Evolutionary conservation across 345 rosid genomes (phyloP).

Genomic region (Erysimum cheiranthoides): DNA sequence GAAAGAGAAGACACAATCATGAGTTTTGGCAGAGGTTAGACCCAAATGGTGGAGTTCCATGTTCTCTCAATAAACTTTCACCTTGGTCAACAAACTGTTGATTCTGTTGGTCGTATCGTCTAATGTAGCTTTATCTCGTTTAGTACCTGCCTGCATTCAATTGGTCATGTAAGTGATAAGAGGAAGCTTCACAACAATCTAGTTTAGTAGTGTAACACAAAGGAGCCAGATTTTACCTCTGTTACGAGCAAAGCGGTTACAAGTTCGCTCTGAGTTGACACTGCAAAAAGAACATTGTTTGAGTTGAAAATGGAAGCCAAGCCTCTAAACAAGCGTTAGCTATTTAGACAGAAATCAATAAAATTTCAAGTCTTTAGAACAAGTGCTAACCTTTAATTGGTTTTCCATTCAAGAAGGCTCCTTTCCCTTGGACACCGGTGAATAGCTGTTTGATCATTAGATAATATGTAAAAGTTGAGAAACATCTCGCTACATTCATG

Average conservation of each 20-base stretch:
- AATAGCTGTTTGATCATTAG: slow-evolving; percentile 59
- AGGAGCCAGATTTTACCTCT: slow-evolving; percentile 59
- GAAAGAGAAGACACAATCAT: slow-evolving; percentile 29
- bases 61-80: slow-evolving; percentile 37
- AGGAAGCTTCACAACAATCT: not conserved
- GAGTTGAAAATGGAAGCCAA: not conserved
- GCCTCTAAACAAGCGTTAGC: not conserved
- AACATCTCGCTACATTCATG: slow-evolving; percentile 1
- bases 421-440: slow-evolving; percentile 75
- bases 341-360: not conserved
- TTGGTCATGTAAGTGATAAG: slow-evolving; percentile 16
- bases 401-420: slow-evolving; percentile 82
- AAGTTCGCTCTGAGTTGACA: slow-evolving; percentile 73
- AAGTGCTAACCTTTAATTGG: slow-evolving; percentile 70
- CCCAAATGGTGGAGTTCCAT: not conserved
- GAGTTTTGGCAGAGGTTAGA: slow-evolving; percentile 3
- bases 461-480: not conserved
- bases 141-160: slow-evolving; percentile 70
- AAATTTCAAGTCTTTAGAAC: not conserved
- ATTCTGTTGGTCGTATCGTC: slow-evolving; percentile 77
- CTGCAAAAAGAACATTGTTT: slow-evolving; percentile 50
- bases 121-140: slow-evolving; percentile 75
- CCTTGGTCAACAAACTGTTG: slow-evolving; percentile 84
- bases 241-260: slow-evolving; percentile 85
- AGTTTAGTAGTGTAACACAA: not conserved